These are phyloP conservation scores for Pueraria montana DNA, from an alignment of 306 rosid genomes.

Conservation along the genomic window DNA sequence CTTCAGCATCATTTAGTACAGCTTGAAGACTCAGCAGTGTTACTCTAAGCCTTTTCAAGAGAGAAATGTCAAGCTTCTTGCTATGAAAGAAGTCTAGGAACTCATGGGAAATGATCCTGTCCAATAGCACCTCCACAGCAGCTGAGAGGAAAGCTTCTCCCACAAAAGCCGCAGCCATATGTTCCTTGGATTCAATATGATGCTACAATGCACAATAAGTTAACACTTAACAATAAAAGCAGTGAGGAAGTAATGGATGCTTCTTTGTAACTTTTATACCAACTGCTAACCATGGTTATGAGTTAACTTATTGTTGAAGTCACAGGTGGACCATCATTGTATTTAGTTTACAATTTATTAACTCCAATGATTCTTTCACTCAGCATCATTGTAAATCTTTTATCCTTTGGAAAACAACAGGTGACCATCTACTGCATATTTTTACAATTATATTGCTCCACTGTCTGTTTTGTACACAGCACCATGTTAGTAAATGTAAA, in stretches of 20 bases:
- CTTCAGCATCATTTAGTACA: conserved; percentile 43
- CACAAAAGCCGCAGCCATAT: background rate
- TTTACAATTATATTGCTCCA: background rate
- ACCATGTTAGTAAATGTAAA: too few species aligned
- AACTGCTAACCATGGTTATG: background rate
- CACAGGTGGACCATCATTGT: background rate
- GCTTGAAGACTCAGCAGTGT: conserved; percentile 32
- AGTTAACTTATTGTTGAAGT: too few species aligned
- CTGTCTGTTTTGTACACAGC: too few species aligned
- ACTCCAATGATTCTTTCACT: too few species aligned
- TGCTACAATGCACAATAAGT: background rate
- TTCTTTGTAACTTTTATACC: background rate
- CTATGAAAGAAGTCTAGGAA: background rate
- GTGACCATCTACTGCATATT: too few species aligned
- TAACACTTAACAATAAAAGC: background rate
- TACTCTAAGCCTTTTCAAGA: background rate
- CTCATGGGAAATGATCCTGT: conserved; percentile 9
- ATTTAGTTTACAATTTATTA: background rate
- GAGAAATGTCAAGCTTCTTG: conserved; percentile 25
- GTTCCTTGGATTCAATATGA: background rate
- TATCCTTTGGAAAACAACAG: too few species aligned
- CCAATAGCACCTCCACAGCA: conserved; percentile 30
- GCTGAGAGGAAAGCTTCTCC: conserved; percentile 44
- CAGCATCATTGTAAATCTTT: too few species aligned
- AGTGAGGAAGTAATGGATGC: background rate